A percentile compares a stretch with the other conserved stretches of the same genome.
Conservation (phyloP, 148 eudicot genomes). For the Camellia sinensis region DNA sequence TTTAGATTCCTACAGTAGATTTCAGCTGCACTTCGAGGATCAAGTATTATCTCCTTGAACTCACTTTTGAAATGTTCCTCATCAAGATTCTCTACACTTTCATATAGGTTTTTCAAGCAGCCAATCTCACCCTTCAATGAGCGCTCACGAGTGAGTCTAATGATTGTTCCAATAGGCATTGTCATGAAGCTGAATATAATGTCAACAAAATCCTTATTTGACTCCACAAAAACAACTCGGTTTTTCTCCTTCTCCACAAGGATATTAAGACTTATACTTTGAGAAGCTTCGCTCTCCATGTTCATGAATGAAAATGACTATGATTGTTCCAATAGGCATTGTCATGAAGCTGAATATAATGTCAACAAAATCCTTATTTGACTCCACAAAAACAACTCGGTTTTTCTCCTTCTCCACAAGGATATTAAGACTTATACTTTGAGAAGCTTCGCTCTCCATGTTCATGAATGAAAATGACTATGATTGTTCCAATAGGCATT, state of each 20-base stretch:
- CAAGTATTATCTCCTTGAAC: slow-evolving; percentile 6
- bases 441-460: no score
- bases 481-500: no score
- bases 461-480: no score
- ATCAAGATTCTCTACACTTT: slow-evolving; percentile 12
- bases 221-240: slow-evolving; percentile 8
- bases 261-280: slow-evolving; percentile 12
- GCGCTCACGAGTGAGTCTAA: neutral
- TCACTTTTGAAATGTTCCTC: neutral
- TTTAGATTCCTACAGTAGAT: slow-evolving; percentile 6
- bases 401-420: no score
- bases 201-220: slow-evolving; percentile 19
- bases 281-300: neutral
- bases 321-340: no score
- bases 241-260: slow-evolving; percentile 13
- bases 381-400: no score
- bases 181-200: slow-evolving; percentile 18
- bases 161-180: slow-evolving; percentile 7
- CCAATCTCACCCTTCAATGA: slow-evolving; percentile 1
- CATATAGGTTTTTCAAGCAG: slow-evolving; percentile 12
- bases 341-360: no score
- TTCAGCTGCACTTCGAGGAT: slow-evolving; percentile 17
- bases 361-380: no score
- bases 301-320: neutral
- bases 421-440: no score